phyloP scores from a whole-genome alignment of 305 asterid genomes.

The Solanum aculeatissimum region DNA sequence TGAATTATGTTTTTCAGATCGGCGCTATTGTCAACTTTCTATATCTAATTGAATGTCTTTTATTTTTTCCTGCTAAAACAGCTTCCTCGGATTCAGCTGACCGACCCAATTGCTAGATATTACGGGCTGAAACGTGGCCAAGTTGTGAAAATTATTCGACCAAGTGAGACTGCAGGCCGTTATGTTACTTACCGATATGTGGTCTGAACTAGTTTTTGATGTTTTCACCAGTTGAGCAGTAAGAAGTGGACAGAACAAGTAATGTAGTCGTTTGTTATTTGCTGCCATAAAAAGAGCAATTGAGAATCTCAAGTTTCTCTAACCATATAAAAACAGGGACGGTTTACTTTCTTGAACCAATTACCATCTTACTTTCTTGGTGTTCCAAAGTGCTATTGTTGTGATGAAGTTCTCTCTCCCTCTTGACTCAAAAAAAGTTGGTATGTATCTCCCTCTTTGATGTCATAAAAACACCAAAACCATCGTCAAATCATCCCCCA shows the following conservation, averaged over 20 bases:
- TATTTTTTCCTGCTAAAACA: slow-evolving; percentile 10
- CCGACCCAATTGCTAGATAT: slow-evolving; percentile 66
- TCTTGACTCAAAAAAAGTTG: too few species aligned
- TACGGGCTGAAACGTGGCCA: slow-evolving; percentile 75
- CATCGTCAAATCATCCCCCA: not conserved
- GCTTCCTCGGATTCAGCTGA: slow-evolving; percentile 71
- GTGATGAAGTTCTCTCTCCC: not conserved
- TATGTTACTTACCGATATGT: slow-evolving; percentile 62
- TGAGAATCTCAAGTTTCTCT: not conserved
- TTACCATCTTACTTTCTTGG: too few species aligned
- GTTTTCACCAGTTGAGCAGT: not conserved
- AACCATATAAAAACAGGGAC: not conserved
- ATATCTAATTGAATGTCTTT: not conserved
- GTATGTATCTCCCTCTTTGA: not conserved
- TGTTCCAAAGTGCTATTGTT: not conserved
- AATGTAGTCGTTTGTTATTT: not conserved
- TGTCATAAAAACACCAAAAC: not conserved
- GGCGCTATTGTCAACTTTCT: not conserved
- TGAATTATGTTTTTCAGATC: not conserved
- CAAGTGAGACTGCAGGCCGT: slow-evolving; percentile 82
- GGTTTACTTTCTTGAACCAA: not conserved
- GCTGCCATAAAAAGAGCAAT: not conserved
- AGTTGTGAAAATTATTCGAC: slow-evolving; percentile 66
- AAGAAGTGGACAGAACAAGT: not conserved
- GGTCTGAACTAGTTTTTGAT: slow-evolving; percentile 20